Evolutionary conservation across 208 protist genomes (phyloP).

Genomic region (Acanthamoeba culbertsoni): DNA sequence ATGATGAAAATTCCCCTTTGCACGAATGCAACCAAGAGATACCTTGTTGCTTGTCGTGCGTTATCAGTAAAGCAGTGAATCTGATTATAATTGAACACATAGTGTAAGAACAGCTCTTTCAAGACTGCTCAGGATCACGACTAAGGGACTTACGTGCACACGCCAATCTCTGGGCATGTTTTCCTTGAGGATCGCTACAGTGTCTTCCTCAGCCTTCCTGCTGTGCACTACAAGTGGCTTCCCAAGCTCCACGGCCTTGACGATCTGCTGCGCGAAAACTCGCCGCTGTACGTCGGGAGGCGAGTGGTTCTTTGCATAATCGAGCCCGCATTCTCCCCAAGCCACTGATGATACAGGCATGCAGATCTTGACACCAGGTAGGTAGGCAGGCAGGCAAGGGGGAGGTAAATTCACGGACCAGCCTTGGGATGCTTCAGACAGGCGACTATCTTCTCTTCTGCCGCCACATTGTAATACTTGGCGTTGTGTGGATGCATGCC

Average conservation of each 20-base stretch:
- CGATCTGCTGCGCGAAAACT: slow-evolving; percentile 76
- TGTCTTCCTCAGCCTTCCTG: slow-evolving; percentile 83
- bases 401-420: no score
- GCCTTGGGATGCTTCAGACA: slow-evolving; percentile 63
- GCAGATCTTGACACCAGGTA: background rate
- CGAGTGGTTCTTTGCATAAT: slow-evolving; percentile 68
- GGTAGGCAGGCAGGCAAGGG: no score
- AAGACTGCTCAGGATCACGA: slow-evolving; percentile 63
- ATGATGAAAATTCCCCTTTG: background rate
- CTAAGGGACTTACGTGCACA: slow-evolving; percentile 77
- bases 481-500: no score
- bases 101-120: background rate
- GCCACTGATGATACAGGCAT: slow-evolving; percentile 64
- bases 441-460: slow-evolving; percentile 54
- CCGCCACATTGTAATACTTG: slow-evolving; percentile 58
- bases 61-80: slow-evolving; percentile 52
- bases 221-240: slow-evolving; percentile 82
- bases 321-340: slow-evolving; percentile 79
- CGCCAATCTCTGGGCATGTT: slow-evolving; percentile 71
- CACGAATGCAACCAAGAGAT: background rate
- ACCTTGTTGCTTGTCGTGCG: background rate
- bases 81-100: background rate
- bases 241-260: slow-evolving; percentile 63
- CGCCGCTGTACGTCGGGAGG: background rate
- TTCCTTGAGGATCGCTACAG: slow-evolving; percentile 74